Evolutionary conservation across 2,329 filamentous ascomycete species (phyloP).

Genomic region (Aspergillus neoniger): DNA sequence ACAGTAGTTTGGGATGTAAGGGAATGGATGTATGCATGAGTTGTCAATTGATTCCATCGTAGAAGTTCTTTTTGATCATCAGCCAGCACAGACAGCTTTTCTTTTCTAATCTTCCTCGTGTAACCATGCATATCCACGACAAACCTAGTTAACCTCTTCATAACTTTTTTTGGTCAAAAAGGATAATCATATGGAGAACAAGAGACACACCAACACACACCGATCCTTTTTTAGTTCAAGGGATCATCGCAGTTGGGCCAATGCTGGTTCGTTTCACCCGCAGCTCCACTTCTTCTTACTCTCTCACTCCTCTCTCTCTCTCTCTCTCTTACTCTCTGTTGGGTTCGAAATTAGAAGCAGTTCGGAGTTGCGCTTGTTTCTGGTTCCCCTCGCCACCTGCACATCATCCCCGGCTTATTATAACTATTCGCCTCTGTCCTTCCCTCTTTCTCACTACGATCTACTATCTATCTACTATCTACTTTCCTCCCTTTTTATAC

Average conservation of each 20-base stretch:
- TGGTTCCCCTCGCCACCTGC: not conserved
- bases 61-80: too few relatives aligned
- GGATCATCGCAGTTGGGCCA: not conserved
- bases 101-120: too few relatives aligned
- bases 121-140: too few relatives aligned
- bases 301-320: too few relatives aligned
- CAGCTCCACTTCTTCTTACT: not conserved
- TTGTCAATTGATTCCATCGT: too few relatives aligned
- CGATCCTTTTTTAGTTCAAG: not conserved
- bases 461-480: not conserved
- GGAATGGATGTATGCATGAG: too few relatives aligned
- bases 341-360: conserved; percentile 5
- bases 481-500: not conserved
- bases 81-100: too few relatives aligned
- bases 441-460: not conserved
- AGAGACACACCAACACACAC: too few relatives aligned
- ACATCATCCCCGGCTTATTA: conserved; percentile 12
- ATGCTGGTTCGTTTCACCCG: conserved; percentile 7
- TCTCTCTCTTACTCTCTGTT: not conserved
- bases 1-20: too few relatives aligned
- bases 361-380: not conserved
- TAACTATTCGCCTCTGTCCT: conserved; percentile 11
- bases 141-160: too few relatives aligned
- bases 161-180: too few relatives aligned
- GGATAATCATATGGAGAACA: too few relatives aligned